Base-by-base conservation (phyloP, 768 basidiomycete species). In the Suillus bovinus region DNA sequence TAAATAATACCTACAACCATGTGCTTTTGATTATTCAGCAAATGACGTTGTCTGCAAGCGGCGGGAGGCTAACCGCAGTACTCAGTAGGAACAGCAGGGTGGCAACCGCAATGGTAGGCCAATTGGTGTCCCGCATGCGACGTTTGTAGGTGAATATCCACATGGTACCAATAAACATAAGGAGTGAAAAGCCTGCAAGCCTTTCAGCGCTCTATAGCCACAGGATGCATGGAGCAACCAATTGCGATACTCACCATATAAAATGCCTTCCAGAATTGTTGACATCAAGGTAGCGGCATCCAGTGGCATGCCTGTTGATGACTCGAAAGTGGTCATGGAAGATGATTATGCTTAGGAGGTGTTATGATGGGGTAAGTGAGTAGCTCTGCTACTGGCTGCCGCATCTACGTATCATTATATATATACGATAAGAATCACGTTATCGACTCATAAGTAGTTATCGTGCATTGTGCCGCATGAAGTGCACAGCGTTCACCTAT, bases 1-100 rank as follows among this genome's bases (percentile, higher is more conserved):
- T 63, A 62, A 5, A 62, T 63, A 46, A 65, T 62, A 10, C 33
- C 8, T 17, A 39, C 13, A n/a, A 42, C 60, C 20, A 65, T 56
- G 44, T 69, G 66, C 66, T 67, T 39, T 14, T 34, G 42, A 38
- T 2, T n/a, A 20, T n/a, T 42, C 42, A 42, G 42, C 10, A 42
- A n/a, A 42, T n/a, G 9, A 11, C 42, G n/a, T 42, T n/a, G n/a
- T n/a, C 20, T 42, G 42, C 42, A n/a, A 42, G n/a, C 42, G 20
- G 42, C 20, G n/a, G 42, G 42, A 42, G 9, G 42, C 42, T 42
- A 42, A 42, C 42, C 42, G 9, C 42, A 42, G 42, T 42, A n/a
- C 42, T 42, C 42, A 42, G 42, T 42, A 42, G 42, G 42, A 42
- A 42, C 42, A 42, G 9, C 42, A 42, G n/a, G 10, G 42, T 42